Base-by-base conservation (phyloP, 23 red algal species). In the Gracilaria caudata region DNA sequence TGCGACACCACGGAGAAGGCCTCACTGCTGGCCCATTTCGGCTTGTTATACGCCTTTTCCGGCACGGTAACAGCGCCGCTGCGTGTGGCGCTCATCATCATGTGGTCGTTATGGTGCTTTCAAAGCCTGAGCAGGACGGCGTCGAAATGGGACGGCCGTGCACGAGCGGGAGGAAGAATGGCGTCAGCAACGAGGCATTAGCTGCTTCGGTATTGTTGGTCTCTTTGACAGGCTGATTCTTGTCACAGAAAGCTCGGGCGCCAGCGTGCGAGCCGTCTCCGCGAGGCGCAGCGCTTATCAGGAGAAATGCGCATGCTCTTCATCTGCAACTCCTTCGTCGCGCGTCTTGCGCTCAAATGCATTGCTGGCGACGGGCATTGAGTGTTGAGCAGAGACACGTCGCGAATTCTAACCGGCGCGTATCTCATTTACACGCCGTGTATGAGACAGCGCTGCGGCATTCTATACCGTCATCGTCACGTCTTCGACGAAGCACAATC, bases 1-100 rank as follows among this genome's bases (percentile, higher is more conserved):
- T 72, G 66, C 13, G 66, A 72, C 66, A 72, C 66, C 1, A 72
- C 33, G 1, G 66, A 72, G 66, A 72, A 40, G 1, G 66, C 38
- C 13, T 37, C 35, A 34, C 66, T 72, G 21, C 5, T 23, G 5
- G 23, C 17, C 57, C 57, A 29, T 61, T 61, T 61, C 4, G 57
- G 24, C 6, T 30, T 29, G 24, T 23, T 30, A 25, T 29, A 30
- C 23, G 23, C 57, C 29, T 8, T 7, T 16, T 53, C 12, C 49
- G 14, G 1, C 49, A 53, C 49, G 14, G 49, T 16, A 16, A 9
- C 49, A 17, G 13, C 12, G 19, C 12, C 19, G 49, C 49, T 9
- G 19, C 49, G 49, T 1, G 14, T 13, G 19, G 12, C 49, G 8
- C 13, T 53, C 49, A 53, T 53, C 49, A 53, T 17, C 8, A 9